Evolutionary conservation across 352 stramenopile species (phyloP).

Genomic region (Phytophthora ramorum): DNA sequence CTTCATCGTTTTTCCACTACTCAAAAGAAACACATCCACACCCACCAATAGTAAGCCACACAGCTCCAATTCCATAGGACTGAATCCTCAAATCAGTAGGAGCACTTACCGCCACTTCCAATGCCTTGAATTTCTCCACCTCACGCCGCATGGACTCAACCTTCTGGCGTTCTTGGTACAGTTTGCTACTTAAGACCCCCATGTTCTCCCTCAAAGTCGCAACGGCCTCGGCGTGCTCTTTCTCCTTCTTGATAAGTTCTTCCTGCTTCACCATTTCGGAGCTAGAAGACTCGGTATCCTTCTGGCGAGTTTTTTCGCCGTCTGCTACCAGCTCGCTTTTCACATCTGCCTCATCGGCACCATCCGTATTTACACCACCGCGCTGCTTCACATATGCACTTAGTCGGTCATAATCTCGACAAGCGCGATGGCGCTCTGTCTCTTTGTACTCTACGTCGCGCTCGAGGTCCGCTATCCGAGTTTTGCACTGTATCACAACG

Average conservation of each 20-base stretch:
- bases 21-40: slow-evolving; percentile 8
- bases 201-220: slow-evolving; percentile 49
- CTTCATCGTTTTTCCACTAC: slow-evolving; percentile 73
- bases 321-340: slow-evolving; percentile 34
- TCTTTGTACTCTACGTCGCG: slow-evolving; percentile 79
- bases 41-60: slow-evolving; percentile 13
- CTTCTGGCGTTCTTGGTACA: slow-evolving; percentile 58
- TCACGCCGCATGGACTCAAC: slow-evolving; percentile 55
- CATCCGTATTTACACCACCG: slow-evolving; percentile 24
- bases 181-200: slow-evolving; percentile 45
- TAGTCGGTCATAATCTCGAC: slow-evolving; percentile 77
- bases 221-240: slow-evolving; percentile 41
- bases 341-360: slow-evolving; percentile 17
- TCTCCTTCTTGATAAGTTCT: slow-evolving; percentile 41
- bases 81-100: not conserved
- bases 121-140: slow-evolving; percentile 65
- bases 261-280: slow-evolving; percentile 37
- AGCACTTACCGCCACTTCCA: slow-evolving; percentile 62
- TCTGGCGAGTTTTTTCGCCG: slow-evolving; percentile 27
- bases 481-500: slow-evolving; percentile 52
- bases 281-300: slow-evolving; percentile 7
- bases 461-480: slow-evolving; percentile 64
- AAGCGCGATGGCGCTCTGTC: slow-evolving; percentile 77
- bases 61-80: not conserved
- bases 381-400: slow-evolving; percentile 60